A percentile compares a stretch with the other conserved stretches of the same genome.
phyloP scores from a whole-genome alignment of 148 eudicot species.

The Spergularia marina region DNA sequence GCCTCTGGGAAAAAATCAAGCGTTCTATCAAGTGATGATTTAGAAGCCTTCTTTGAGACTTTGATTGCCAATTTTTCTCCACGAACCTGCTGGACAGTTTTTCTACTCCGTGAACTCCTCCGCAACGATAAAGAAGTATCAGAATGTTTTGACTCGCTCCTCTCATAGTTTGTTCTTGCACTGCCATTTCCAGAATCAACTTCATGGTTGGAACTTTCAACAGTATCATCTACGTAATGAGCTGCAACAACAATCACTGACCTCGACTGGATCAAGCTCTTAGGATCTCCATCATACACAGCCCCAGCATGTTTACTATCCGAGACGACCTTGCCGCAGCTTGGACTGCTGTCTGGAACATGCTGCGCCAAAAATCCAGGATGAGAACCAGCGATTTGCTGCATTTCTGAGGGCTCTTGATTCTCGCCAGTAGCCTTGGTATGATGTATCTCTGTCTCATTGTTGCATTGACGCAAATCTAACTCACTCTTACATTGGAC shows the following conservation, averaged over 20 bases:
- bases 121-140: slow-evolving; percentile 26
- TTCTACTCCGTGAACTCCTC: slow-evolving; percentile 44
- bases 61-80: slow-evolving; percentile 20
- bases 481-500: slow-evolving; percentile 17
- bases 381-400: slow-evolving; percentile 14
- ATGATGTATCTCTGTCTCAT: slow-evolving; percentile 10
- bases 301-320: slow-evolving; percentile 1
- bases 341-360: slow-evolving; percentile 3
- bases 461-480: not conserved
- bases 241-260: slow-evolving; percentile 30
- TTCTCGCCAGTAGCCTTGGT: slow-evolving; percentile 2
- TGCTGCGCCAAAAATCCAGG: slow-evolving; percentile 4
- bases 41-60: slow-evolving; percentile 28
- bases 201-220: slow-evolving; percentile 26
- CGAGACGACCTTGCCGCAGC: not conserved
- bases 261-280: slow-evolving; percentile 24
- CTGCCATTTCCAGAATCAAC: slow-evolving; percentile 30
- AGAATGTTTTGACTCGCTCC: slow-evolving; percentile 16
- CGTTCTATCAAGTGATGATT: slow-evolving; percentile 22
- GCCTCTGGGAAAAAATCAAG: slow-evolving; percentile 38
- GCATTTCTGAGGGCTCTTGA: slow-evolving; percentile 14
- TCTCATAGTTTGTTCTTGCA: slow-evolving; percentile 22
- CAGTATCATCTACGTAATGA: slow-evolving; percentile 27
- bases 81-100: slow-evolving; percentile 28
- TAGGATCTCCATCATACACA: slow-evolving; percentile 27